Base-by-base conservation (phyloP, 441 rosid genomes). In the Gossypium davidsonii region DNA sequence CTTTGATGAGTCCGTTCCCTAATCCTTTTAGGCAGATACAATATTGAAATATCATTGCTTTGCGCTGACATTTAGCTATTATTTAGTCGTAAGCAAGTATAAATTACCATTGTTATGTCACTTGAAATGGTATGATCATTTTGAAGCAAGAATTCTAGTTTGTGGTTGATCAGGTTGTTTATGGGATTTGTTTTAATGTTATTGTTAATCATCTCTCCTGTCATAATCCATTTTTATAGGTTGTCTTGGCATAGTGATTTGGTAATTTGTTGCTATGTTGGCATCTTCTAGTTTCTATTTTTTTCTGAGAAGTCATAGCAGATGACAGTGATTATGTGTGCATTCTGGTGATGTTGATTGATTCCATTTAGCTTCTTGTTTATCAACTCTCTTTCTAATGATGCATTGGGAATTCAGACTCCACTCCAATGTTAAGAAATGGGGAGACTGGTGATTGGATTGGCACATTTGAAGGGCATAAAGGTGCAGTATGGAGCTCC, bases 361-460 rank as follows among this genome's bases (percentile, higher is more conserved):
- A 48, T 51, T 57, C 42, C 55, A 17, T 62, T 18, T 18, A 10
- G 20, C 63, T 56, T 10, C 25, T 60, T 73, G 62, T 65, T 65
- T 34, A 48, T 59, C 20, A 25, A 25, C 58, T 66, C 9, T 25
- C 18, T 58, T 58, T 64, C 39, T 73, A 25, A 73, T 37, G 8
- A 37, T 55, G 51, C 51, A 56, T 39, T 55, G 85, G 77, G n/a
- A 71, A 11, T 72, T 73, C 78, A 94, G 98, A 94, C 86, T 89
- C 97, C 59, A 89, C 78, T 61, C 97, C 97, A 3, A 90, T 94
- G 98, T 76, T 94, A 83, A 91, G 97, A 82, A 94, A 94, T 80
- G 98, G 97, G 75, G 98, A 92, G 88, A 94, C 95, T 70, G 98
- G 98, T 53, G 98, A 94, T 64, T 94, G 98, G 98, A 87, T 94